phyloP scores from a whole-genome alignment of 768 basidiomycete species.

The Thelephora ganbajun region DNA sequence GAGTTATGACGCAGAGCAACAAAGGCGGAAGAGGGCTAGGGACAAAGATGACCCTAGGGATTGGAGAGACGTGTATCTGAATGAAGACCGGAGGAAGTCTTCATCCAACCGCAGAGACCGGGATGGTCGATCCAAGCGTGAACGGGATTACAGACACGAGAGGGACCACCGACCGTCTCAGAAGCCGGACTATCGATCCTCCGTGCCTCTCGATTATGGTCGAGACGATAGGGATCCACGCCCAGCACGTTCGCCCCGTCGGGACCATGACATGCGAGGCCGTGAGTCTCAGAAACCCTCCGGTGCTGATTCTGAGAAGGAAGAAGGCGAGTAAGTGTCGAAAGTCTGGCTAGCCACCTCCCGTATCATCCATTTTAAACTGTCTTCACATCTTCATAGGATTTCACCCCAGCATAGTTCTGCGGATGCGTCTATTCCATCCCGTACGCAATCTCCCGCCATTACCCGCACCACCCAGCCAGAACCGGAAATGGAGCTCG shows the following conservation, averaged over 20 bases:
- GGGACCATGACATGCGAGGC: constrained; percentile 6
- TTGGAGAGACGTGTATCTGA: constrained; percentile 60
- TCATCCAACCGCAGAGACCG: constrained; percentile 21
- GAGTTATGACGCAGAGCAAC: constrained; percentile 24
- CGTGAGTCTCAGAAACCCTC: constrained; percentile 4
- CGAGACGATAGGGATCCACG: constrained; percentile 7
- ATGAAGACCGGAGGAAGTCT: constrained; percentile 17
- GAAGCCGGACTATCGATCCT: constrained; percentile 3
- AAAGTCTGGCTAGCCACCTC: constrained; percentile 9
- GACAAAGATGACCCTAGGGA: constrained; percentile 41
- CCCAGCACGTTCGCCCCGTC: constrained; percentile 6
- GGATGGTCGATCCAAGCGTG: constrained; percentile 16
- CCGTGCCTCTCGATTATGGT: background rate
- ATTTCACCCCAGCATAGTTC: constrained; percentile 45
- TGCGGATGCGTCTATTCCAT: constrained; percentile 15
- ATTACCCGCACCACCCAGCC: constrained; percentile 18
- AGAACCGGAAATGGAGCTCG: constrained; percentile 41
- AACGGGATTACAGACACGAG: constrained; percentile 10
- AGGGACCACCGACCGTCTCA: constrained; percentile 5
- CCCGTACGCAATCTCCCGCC: constrained; percentile 9
- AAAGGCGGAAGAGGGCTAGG: constrained; percentile 39
- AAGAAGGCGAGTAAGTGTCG: constrained; percentile 90
- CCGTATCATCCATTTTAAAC: background rate
- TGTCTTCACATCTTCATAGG: constrained; percentile 22
- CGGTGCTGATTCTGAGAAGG: constrained; percentile 44